These are phyloP conservation scores for Dictyostelium brefeldianum DNA, from an alignment of 78 protist species.

Conservation along the genomic window DNA sequence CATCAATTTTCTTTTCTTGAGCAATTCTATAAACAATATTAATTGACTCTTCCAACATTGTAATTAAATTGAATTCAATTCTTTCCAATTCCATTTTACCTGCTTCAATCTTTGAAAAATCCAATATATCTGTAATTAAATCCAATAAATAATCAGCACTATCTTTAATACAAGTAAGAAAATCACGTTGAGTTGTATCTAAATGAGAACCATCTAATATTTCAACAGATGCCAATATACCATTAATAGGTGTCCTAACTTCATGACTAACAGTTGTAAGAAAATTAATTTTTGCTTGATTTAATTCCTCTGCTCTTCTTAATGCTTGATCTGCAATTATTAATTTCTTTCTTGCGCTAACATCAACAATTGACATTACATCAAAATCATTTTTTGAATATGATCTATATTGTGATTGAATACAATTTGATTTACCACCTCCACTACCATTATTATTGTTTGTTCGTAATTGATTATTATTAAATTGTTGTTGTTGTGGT, in stretches of 20 bases:
- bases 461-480: neutral
- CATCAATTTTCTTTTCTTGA: slow-evolving; percentile 42
- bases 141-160: slow-evolving; percentile 48
- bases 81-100: slow-evolving; percentile 66
- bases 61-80: slow-evolving; percentile 51
- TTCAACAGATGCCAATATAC: slow-evolving; percentile 65
- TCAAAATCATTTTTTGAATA: slow-evolving; percentile 22
- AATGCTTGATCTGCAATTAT: slow-evolving; percentile 49
- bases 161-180: slow-evolving; percentile 19
- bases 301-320: slow-evolving; percentile 73
- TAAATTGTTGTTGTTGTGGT: neutral
- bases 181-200: slow-evolving; percentile 54
- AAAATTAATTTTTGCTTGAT: slow-evolving; percentile 63
- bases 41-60: slow-evolving; percentile 67
- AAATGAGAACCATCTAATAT: slow-evolving; percentile 30
- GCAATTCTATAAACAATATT: slow-evolving; percentile 60
- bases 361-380: slow-evolving; percentile 56
- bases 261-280: slow-evolving; percentile 71
- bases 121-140: slow-evolving; percentile 58
- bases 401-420: neutral
- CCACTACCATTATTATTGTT: neutral
- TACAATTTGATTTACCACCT: neutral
- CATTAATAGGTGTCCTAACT: slow-evolving; percentile 77
- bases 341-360: slow-evolving; percentile 52
- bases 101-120: slow-evolving; percentile 83